These are phyloP conservation scores for Lactifluus subvellereus DNA, from an alignment of 768 basidiomycete species.

Conservation along the genomic window DNA sequence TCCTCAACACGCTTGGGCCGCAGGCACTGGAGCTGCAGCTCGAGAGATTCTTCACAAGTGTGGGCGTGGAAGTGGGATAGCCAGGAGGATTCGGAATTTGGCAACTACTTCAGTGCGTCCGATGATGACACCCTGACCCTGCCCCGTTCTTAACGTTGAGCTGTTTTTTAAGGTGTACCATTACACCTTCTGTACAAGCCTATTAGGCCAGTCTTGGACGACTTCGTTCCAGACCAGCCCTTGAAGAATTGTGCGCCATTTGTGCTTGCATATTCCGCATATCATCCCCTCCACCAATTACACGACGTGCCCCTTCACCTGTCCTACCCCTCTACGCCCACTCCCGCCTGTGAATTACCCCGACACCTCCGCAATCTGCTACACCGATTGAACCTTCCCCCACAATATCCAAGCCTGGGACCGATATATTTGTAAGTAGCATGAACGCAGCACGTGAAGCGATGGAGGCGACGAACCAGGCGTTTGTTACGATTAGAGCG, in stretches of 20 bases:
- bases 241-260: constrained; percentile 43
- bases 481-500: constrained; percentile 44
- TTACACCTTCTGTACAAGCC: constrained; percentile 52
- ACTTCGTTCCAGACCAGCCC: constrained; percentile 36
- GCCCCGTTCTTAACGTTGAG: not conserved
- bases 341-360: constrained; percentile 22
- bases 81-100: constrained; percentile 51
- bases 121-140: not conserved
- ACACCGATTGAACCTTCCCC: constrained; percentile 8
- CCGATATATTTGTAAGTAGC: constrained; percentile 14
- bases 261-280: constrained; percentile 47
- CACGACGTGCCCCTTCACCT: constrained; percentile 41
- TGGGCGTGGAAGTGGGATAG: constrained; percentile 89
- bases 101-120: constrained; percentile 47
- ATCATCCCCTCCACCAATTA: constrained; percentile 53
- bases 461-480: constrained; percentile 27
- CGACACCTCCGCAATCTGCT: constrained; percentile 1
- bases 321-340: constrained; percentile 51
- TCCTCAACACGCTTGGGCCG: constrained; percentile 56
- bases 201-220: constrained; percentile 48
- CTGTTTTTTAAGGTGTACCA: constrained; percentile 45
- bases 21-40: constrained; percentile 69
- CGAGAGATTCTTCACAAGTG: constrained; percentile 77
- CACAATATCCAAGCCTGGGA: not conserved
- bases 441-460: constrained; percentile 20